phyloP scores from a whole-genome alignment of 2,329 filamentous ascomycete genomes.

The Phialemoniopsis sp. region DNA sequence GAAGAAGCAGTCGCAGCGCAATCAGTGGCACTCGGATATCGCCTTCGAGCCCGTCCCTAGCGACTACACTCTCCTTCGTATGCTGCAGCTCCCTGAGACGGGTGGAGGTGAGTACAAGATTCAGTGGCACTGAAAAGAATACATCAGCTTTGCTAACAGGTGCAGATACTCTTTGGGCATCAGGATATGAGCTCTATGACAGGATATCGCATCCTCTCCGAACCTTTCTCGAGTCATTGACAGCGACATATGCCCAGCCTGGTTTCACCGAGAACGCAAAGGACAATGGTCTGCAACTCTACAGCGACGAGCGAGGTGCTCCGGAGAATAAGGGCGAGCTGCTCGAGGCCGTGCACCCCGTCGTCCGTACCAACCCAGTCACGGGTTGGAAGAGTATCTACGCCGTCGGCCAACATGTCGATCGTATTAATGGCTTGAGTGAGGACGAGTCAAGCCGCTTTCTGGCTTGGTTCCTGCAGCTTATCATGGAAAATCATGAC shows the following conservation, averaged over 20 bases:
- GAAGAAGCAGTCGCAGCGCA: too few relatives aligned
- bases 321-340: conserved; percentile 44
- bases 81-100: conserved; percentile 33
- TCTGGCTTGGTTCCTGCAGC: conserved; percentile 44
- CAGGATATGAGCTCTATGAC: conserved; percentile 64
- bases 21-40: too few relatives aligned
- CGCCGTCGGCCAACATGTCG: conserved; percentile 44
- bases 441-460: conserved; percentile 41
- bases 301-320: conserved; percentile 38
- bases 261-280: conserved; percentile 44
- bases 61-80: conserved; percentile 39
- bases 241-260: conserved; percentile 48
- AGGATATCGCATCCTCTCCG: conserved; percentile 53
- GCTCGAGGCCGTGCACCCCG: conserved; percentile 47
- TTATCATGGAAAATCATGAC: conserved; percentile 52
- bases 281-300: conserved; percentile 37
- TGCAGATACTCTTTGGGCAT: conserved; percentile 61
- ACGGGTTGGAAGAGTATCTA: conserved; percentile 55
- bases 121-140: too few relatives aligned
- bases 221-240: conserved; percentile 54
- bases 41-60: conserved; percentile 41
- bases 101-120: conserved; percentile 41
- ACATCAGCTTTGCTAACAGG: too few relatives aligned
- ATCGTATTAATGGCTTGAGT: conserved; percentile 45
- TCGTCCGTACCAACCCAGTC: conserved; percentile 53